These are phyloP conservation scores for Arabis hirsuta DNA, from an alignment of 345 rosid species.

Conservation along the genomic window DNA sequence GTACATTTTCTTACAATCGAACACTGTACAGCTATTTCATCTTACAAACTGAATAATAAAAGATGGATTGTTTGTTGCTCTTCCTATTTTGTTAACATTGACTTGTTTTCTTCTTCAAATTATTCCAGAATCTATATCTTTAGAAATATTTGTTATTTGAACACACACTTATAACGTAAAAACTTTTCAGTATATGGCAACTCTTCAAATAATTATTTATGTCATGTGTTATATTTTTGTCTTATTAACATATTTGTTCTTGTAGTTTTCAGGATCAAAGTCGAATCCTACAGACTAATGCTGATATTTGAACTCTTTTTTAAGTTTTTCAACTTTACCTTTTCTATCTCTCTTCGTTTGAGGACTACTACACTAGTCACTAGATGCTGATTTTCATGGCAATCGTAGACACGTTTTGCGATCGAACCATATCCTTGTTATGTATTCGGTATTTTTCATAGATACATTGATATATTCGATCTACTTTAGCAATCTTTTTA, in stretches of 20 bases:
- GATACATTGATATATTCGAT: not conserved
- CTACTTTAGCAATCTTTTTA: not conserved
- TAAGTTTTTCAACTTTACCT: slow-evolving; percentile 29
- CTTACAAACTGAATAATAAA: slow-evolving; percentile 14
- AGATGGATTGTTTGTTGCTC: slow-evolving; percentile 5
- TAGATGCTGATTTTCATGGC: slow-evolving; percentile 66
- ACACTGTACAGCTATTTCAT: slow-evolving; percentile 30
- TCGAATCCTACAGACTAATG: slow-evolving; percentile 37
- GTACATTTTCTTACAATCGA: not conserved
- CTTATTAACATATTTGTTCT: not conserved
- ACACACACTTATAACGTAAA: not conserved
- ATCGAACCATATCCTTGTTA: slow-evolving; percentile 2
- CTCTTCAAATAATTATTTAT: not conserved
- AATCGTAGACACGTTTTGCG: slow-evolving; percentile 25
- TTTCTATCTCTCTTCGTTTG: slow-evolving; percentile 47
- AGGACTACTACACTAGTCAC: slow-evolving; percentile 23
- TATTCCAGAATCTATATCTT: not conserved
- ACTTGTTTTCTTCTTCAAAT: not conserved
- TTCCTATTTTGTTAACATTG: slow-evolving; percentile 16
- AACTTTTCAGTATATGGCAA: not conserved
- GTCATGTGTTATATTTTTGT: not conserved
- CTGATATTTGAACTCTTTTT: slow-evolving; percentile 1
- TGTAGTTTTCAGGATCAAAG: slow-evolving; percentile 14
- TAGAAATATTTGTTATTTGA: not conserved
- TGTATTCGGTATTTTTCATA: not conserved